Conservation (phyloP, 805 yeast species). For the Starmerella bombi region DNA sequence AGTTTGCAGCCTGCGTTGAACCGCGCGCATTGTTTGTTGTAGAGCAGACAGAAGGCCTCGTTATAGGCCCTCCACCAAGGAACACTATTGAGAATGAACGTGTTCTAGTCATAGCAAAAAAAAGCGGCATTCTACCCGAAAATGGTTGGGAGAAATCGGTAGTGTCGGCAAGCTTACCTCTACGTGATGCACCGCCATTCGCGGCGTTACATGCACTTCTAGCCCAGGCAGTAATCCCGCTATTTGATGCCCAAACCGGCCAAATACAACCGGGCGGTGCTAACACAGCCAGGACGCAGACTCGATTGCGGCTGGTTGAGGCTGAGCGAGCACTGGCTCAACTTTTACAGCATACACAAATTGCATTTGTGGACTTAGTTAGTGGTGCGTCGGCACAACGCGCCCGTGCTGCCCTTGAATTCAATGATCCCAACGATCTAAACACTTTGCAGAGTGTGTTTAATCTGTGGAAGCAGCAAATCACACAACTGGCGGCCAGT, state of each 20-base stretch:
- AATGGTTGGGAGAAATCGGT: slow-evolving; percentile 9
- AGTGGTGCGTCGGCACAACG: slow-evolving; percentile 2
- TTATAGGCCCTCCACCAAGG: slow-evolving; percentile 17
- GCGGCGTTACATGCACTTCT: slow-evolving; percentile 42
- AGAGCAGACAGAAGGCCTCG: slow-evolving; percentile 14
- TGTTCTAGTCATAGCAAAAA: slow-evolving; percentile 11
- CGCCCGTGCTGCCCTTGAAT: slow-evolving; percentile 3
- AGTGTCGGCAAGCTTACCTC: slow-evolving; percentile 8
- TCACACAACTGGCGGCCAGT: slow-evolving; percentile 43
- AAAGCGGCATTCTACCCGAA: slow-evolving; percentile 2
- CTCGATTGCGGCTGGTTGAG: slow-evolving; percentile 15
- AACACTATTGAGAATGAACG: not conserved
- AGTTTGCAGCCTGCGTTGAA: slow-evolving; percentile 7
- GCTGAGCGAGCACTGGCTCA: slow-evolving; percentile 16
- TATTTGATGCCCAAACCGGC: slow-evolving; percentile 38
- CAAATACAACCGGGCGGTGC: not conserved
- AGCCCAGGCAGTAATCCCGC: slow-evolving; percentile 52
- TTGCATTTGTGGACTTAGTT: slow-evolving; percentile 12
- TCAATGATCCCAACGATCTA: slow-evolving; percentile 29
- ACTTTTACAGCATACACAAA: slow-evolving; percentile 9
- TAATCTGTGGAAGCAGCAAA: slow-evolving; percentile 58
- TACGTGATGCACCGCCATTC: slow-evolving; percentile 5
- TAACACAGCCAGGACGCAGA: slow-evolving; percentile 6
- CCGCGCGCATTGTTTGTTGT: slow-evolving; percentile 15
- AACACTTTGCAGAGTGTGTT: slow-evolving; percentile 59